These are phyloP conservation scores for Tylopilus vinaceipallidus DNA, from an alignment of 768 basidiomycete species.

Conservation along the genomic window DNA sequence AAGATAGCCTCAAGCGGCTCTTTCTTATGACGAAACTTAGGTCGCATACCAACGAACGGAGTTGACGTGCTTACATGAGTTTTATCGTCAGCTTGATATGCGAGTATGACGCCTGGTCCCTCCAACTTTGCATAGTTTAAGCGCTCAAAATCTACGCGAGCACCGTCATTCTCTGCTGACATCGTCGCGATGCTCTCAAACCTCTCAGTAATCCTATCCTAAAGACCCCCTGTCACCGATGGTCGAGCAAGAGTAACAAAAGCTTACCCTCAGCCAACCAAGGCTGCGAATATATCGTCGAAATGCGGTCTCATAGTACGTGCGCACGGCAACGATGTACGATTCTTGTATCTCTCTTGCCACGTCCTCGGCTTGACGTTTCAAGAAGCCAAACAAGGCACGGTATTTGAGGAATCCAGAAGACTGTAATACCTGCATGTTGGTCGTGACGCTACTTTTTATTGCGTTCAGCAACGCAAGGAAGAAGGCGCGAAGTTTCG, in stretches of 20 bases:
- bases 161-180: slow-evolving; percentile 40
- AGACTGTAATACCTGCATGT: slow-evolving; percentile 91
- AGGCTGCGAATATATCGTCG: slow-evolving; percentile 84
- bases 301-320: slow-evolving; percentile 96
- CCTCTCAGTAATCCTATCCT: slow-evolving; percentile 72
- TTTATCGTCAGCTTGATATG: slow-evolving; percentile 90
- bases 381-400: slow-evolving; percentile 80
- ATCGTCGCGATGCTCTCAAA: slow-evolving; percentile 58
- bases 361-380: slow-evolving; percentile 75
- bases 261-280: slow-evolving; percentile 67
- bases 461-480: slow-evolving; percentile 81
- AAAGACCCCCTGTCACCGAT: not conserved
- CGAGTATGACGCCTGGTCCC: slow-evolving; percentile 75
- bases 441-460: slow-evolving; percentile 78
- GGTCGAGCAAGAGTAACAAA: not conserved
- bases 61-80: slow-evolving; percentile 63
- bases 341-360: slow-evolving; percentile 87
- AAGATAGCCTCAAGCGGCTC: slow-evolving; percentile 80
- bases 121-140: slow-evolving; percentile 71
- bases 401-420: slow-evolving; percentile 82
- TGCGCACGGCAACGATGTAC: slow-evolving; percentile 77
- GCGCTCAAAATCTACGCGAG: slow-evolving; percentile 49
- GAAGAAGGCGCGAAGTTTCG: slow-evolving; percentile 86
- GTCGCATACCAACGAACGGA: slow-evolving; percentile 6
- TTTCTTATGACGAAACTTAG: slow-evolving; percentile 48